Conservation (phyloP, 2,329 filamentous ascomycete genomes). For the Pyrenochaeta sp. region DNA sequence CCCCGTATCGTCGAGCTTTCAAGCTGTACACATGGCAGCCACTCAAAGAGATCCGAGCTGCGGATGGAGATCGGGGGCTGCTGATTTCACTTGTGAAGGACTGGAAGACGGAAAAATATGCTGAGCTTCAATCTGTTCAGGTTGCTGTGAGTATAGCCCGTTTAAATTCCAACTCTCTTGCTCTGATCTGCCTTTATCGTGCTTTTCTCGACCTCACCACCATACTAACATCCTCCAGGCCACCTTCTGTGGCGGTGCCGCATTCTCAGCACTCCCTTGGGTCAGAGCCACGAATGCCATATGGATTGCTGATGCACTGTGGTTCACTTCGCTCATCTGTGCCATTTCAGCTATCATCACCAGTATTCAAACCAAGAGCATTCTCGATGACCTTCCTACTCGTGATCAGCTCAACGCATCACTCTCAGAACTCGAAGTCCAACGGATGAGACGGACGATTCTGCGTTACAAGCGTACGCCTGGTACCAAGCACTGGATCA, state of each 20-base stretch:
- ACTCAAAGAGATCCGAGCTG: constrained; percentile 27
- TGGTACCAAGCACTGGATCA: constrained; percentile 31
- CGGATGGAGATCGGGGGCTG: constrained; percentile 22
- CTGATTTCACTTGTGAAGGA: constrained; percentile 25
- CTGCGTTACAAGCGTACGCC: constrained; percentile 32
- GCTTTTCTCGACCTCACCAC: too few species aligned
- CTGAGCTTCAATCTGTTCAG: constrained; percentile 35
- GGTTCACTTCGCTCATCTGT: constrained; percentile 32
- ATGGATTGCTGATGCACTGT: constrained; percentile 33
- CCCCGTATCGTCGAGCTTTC: constrained; percentile 39
- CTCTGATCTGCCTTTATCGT: too few species aligned
- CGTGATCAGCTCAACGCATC: constrained; percentile 21
- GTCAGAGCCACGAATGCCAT: constrained; percentile 17
- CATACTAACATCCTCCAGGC: constrained; percentile 19
- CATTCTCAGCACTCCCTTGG: constrained; percentile 30
- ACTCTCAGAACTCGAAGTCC: constrained; percentile 28
- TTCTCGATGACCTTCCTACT: constrained; percentile 36
- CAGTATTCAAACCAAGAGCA: constrained; percentile 35
- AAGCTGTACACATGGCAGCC: constrained; percentile 40
- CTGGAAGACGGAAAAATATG: constrained; percentile 39
- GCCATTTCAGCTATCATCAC: constrained; percentile 40
- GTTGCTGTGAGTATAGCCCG: constrained; percentile 23
- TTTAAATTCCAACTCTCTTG: too few species aligned
- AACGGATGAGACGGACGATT: constrained; percentile 27
- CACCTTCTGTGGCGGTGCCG: constrained; percentile 38